Evolutionary conservation across 2,329 filamentous ascomycete species (phyloP).

Genomic region (Hymenoscyphus linearis): DNA sequence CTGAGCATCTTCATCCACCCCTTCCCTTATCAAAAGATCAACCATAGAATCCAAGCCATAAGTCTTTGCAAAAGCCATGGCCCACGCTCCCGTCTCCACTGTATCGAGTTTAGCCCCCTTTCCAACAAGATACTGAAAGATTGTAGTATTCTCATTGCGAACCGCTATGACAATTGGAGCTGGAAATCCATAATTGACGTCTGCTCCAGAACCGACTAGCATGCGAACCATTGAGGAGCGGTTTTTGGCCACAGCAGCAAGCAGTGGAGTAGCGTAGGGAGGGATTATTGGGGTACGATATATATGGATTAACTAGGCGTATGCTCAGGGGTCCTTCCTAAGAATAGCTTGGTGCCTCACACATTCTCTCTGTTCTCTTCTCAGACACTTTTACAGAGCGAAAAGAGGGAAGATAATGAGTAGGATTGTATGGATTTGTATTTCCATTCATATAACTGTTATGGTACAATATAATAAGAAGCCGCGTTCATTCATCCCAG

Average conservation of each 20-base stretch:
- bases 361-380: too few species aligned
- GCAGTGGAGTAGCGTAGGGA: not conserved
- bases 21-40: not conserved
- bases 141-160: not conserved
- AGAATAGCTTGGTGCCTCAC: too few species aligned
- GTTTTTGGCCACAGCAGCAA: not conserved
- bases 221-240: not conserved
- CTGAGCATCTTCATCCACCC: not conserved
- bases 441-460: too few species aligned
- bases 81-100: not conserved
- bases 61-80: not conserved
- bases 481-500: too few species aligned
- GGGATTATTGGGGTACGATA: too few species aligned
- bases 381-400: too few species aligned
- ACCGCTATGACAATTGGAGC: not conserved
- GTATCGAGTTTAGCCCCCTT: not conserved
- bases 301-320: too few species aligned
- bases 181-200: not conserved
- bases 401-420: too few species aligned
- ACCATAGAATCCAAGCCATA: not conserved
- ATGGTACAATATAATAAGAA: too few species aligned
- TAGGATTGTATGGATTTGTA: too few species aligned
- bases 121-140: not conserved
- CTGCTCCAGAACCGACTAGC: not conserved
- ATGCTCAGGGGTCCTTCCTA: too few species aligned